These are phyloP conservation scores for Paramyrothecium roridum DNA, from an alignment of 2,329 filamentous ascomycete species.

Conservation along the genomic window DNA sequence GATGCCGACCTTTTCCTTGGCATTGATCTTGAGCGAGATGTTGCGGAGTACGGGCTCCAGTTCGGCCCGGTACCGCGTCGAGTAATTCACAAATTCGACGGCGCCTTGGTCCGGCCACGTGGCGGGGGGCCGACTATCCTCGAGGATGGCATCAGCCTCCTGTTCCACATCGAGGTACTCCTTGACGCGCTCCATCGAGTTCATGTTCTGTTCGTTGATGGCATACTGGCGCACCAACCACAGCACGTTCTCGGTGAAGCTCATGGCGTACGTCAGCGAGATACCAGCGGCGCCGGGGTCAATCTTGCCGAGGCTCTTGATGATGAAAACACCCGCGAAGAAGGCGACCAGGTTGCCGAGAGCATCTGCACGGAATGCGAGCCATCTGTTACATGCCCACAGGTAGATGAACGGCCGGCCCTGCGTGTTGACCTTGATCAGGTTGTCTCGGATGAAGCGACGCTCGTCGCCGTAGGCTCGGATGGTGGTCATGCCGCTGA, in stretches of 20 bases:
- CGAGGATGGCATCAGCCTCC: constrained; percentile 75
- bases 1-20: constrained; percentile 91
- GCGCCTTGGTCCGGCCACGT: constrained; percentile 85
- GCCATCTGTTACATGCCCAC: constrained; percentile 96
- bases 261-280: constrained; percentile 92
- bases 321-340: constrained; percentile 88
- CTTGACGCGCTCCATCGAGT: constrained; percentile 94
- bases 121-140: constrained; percentile 70
- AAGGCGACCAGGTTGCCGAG: constrained; percentile 90
- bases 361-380: constrained; percentile 86
- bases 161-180: constrained; percentile 97
- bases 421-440: constrained; percentile 83
- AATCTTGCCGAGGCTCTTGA: constrained; percentile 76
- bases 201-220: constrained; percentile 98
- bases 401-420: constrained; percentile 92
- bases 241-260: constrained; percentile 93
- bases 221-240: constrained; percentile 96
- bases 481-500: constrained; percentile 93
- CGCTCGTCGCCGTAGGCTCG: constrained; percentile 93
- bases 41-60: constrained; percentile 82
- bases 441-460: constrained; percentile 89
- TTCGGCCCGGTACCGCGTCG: constrained; percentile 83
- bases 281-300: constrained; percentile 91
- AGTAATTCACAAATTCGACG: constrained; percentile 86
- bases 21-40: constrained; percentile 80